Base-by-base conservation (phyloP, 768 basidiomycete genomes). In the Trichaptum fuscoviolaceum region DNA sequence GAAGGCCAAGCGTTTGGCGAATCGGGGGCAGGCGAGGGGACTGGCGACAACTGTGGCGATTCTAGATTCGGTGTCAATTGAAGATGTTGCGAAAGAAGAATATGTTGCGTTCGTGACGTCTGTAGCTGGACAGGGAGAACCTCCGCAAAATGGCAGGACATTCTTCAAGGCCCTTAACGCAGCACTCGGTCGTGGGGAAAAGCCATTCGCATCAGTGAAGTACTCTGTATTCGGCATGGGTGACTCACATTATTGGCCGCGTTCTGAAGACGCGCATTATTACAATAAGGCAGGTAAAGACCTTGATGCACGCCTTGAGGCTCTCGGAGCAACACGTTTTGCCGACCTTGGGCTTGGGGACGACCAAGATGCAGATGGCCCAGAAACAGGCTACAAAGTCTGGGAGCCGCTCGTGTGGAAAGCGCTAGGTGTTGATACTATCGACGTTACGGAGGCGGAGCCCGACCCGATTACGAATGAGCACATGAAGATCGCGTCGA, bases 191-290 rank as follows among this genome's bases (percentile, higher is more conserved):
- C 80, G 81, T n/a, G 85, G 85, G 23, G 88, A 90, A 63, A 81
- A 78, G 65, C 79, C 83, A 6, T 80, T 95, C 58, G 68, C 79
- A 64, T 88, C 88, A 68, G 80, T 95, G 67, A 89, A 85, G 73
- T 92, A 86, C 76, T 78, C 89, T 64, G 95, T 99, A 58, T 97
- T 99, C 71, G 96, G 83, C 62, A 91, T 99, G 87, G 97, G 97
- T 68, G 97, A 99, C 77, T 96, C 92, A 75, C 96, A 97, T 78
- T 99, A 99, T 80, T 99, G 97, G 97, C 97, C 97, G 9, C 86
- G 97, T 57, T 85, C 92, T 20, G 95, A 99, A 76, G 97, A 99
- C 73, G 90, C 89, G n/a, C 92, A 94, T 72, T 99, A 96, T 77
- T 99, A 98, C 83, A 99, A 99, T 84, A 97, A 95, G 77, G 89